Percentiles rank a stretch among this genome's conserved stretches.
Evolutionary conservation across 2,329 filamentous ascomycete genomes (phyloP).

Genomic region (Leptographium galeiforme): DNA sequence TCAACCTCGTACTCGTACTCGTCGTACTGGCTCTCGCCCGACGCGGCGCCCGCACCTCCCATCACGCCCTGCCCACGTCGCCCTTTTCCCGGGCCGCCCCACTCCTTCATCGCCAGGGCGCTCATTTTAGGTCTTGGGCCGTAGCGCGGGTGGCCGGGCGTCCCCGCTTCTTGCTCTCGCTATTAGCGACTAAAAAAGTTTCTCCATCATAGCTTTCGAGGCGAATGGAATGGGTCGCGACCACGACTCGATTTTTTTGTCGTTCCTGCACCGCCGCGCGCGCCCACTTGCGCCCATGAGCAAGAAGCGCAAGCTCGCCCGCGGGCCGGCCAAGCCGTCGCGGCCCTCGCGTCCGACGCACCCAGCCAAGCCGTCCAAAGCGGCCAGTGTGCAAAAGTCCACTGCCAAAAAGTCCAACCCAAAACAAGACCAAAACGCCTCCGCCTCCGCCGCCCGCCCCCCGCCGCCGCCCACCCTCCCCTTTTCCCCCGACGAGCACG

Average conservation of each 20-base stretch:
- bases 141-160: slow-evolving; percentile 1
- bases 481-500: slow-evolving; percentile 53
- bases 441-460: not conserved
- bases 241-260: too few species aligned
- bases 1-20: too few species aligned
- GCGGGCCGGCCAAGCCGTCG: slow-evolving; percentile 4
- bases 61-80: too few species aligned
- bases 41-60: too few species aligned
- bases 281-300: slow-evolving; percentile 17
- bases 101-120: too few species aligned
- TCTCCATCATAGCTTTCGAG: too few species aligned
- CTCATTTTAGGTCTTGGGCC: not conserved
- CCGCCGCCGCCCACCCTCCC: slow-evolving; percentile 41
- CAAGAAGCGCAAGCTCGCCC: slow-evolving; percentile 29
- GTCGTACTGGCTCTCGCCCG: too few species aligned
- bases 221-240: not conserved
- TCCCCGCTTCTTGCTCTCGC: slow-evolving; percentile 1
- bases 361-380: too few species aligned
- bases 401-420: too few species aligned
- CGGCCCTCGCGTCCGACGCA: not conserved
- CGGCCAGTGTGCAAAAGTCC: not conserved
- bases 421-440: slow-evolving; percentile 1
- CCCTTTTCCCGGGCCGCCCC: too few species aligned
- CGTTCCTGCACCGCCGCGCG: too few species aligned
- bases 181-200: too few species aligned